Percentiles rank a stretch among this genome's conserved stretches.
Conservation (phyloP, 1,139 yeast species). For the Debaryomyces sp. region DNA sequence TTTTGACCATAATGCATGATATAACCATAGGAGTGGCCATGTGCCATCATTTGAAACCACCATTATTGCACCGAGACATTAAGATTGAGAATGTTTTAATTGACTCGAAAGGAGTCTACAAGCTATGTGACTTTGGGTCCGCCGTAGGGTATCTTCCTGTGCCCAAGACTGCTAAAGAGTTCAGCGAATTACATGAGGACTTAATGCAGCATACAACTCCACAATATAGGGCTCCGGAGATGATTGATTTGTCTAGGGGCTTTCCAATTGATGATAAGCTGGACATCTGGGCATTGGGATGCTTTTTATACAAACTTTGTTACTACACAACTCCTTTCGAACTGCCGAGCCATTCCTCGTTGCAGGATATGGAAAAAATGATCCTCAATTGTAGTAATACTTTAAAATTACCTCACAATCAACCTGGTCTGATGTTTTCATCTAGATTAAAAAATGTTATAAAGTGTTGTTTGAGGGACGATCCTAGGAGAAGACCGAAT, state of each 20-base stretch:
- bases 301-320: conserved; percentile 86
- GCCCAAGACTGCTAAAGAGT: conserved; percentile 67
- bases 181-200: conserved; percentile 74
- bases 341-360: conserved; percentile 47
- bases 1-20: conserved; percentile 80
- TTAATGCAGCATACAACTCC: conserved; percentile 92
- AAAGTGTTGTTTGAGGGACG: conserved; percentile 62
- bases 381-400: conserved; percentile 38
- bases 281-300: conserved; percentile 96
- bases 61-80: conserved; percentile 88
- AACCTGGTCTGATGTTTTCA: conserved; percentile 42
- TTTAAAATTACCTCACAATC: conserved; percentile 38
- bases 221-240: conserved; percentile 96
- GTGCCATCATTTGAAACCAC: conserved; percentile 83
- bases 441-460: conserved; percentile 59
- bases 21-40: conserved; percentile 80
- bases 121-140: conserved; percentile 94
- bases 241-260: conserved; percentile 85
- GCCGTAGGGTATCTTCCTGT: conserved; percentile 70
- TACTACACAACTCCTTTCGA: conserved; percentile 97
- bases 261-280: conserved; percentile 92
- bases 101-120: conserved; percentile 70
- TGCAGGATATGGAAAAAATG: conserved; percentile 43
- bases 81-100: conserved; percentile 94
- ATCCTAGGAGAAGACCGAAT: conserved; percentile 73